Percentiles rank a stretch among this genome's conserved stretches.
phyloP scores from a whole-genome alignment of 2,329 filamentous ascomycete species.

The Calonectria fujianensis region DNA sequence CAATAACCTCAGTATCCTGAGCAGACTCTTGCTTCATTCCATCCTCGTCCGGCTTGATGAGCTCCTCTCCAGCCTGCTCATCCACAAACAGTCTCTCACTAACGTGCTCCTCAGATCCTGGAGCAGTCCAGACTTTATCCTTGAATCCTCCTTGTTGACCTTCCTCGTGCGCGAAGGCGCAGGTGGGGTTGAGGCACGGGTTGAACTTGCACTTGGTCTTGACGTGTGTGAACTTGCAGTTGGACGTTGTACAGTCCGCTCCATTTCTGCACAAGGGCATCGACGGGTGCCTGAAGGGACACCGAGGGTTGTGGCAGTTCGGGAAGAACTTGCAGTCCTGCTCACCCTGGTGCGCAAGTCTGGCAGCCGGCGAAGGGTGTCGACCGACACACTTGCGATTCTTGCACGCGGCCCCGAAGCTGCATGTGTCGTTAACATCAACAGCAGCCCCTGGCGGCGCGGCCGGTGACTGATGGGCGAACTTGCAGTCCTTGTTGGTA shows the following conservation, averaged over 20 bases:
- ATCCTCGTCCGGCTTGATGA: slow-evolving; percentile 77
- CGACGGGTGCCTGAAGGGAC: slow-evolving; percentile 90
- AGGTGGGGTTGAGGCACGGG: slow-evolving; percentile 92
- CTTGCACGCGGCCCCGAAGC: slow-evolving; percentile 93
- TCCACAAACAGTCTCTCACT: slow-evolving; percentile 93
- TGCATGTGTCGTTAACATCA: slow-evolving; percentile 87
- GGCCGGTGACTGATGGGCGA: slow-evolving; percentile 94
- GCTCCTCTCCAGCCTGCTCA: slow-evolving; percentile 80
- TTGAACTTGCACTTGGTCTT: slow-evolving; percentile 91
- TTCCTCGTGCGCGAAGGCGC: slow-evolving; percentile 91
- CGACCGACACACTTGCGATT: slow-evolving; percentile 95
- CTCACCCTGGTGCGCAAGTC: slow-evolving; percentile 85
- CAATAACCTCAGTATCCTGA: slow-evolving; percentile 64
- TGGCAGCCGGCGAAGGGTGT: slow-evolving; percentile 93
- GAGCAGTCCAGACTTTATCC: slow-evolving; percentile 93
- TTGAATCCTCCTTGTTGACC: slow-evolving; percentile 90
- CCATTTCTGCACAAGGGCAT: slow-evolving; percentile 95
- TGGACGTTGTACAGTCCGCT: slow-evolving; percentile 85
- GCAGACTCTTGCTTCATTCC: slow-evolving; percentile 63
- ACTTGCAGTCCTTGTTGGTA: slow-evolving; percentile 92
- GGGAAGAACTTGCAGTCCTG: slow-evolving; percentile 94
- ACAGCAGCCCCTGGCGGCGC: slow-evolving; percentile 85
- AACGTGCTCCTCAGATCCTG: slow-evolving; percentile 76
- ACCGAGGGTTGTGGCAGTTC: slow-evolving; percentile 91
- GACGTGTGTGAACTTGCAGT: slow-evolving; percentile 93